Conservation (phyloP, 1,284 basidiomycete genomes). For the Malassezia furfur region DNA sequence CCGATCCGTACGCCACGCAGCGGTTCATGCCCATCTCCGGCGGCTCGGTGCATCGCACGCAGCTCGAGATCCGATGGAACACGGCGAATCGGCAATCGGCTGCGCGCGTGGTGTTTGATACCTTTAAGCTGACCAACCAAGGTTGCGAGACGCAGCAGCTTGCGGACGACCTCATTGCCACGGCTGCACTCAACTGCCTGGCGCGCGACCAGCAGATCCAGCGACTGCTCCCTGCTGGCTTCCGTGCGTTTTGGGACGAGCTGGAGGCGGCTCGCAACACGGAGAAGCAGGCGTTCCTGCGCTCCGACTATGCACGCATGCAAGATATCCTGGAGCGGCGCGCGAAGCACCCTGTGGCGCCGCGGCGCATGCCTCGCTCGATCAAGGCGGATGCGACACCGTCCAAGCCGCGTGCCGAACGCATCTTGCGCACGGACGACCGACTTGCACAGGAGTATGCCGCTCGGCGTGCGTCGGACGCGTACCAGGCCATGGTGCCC, state of each 20-base stretch:
- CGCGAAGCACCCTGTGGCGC: conserved; percentile 31
- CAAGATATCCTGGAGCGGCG: conserved; percentile 59
- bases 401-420: background rate
- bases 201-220: conserved; percentile 43
- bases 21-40: conserved; percentile 52
- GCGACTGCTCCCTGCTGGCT: conserved; percentile 62
- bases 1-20: conserved; percentile 65
- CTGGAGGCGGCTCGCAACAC: conserved; percentile 61
- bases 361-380: background rate
- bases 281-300: conserved; percentile 60
- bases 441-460: background rate
- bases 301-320: conserved; percentile 53
- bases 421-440: background rate
- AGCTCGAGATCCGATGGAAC: conserved; percentile 35
- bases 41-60: conserved; percentile 28
- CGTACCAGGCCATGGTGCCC: conserved; percentile 75
- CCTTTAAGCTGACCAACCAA: conserved; percentile 74
- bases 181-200: conserved; percentile 63
- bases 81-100: background rate
- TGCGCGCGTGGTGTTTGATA: conserved; percentile 49
- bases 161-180: conserved; percentile 83
- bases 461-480: conserved; percentile 7
- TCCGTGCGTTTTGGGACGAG: conserved; percentile 87
- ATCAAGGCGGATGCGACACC: background rate
- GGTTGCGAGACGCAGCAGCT: conserved; percentile 69